Base-by-base conservation (phyloP, 139 green algal genomes). In the Bryopsis sp. region DNA sequence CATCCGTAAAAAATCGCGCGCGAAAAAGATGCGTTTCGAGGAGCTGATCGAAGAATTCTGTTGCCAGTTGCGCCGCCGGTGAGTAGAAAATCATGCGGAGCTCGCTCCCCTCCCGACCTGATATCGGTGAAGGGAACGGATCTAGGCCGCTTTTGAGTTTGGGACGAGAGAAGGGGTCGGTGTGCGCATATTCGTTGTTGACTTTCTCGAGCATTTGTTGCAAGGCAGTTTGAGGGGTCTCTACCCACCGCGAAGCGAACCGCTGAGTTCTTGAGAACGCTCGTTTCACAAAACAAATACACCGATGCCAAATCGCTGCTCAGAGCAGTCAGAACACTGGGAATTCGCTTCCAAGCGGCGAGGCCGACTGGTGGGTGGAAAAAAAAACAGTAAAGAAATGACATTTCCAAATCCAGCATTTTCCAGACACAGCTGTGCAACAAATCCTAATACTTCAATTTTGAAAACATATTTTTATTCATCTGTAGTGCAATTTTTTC, bases 361-460 rank as follows among this genome's bases (percentile, higher is more conserved):
- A 74, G 47, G 48, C 72, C 72, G 38, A 32, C 64, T 43, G 71
- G 71, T 77, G n/a, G n/a, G n/a, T n/a, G n/a, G n/a, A n/a, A n/a
- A n/a, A n/a, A n/a, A n/a, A n/a, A n/a, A n/a, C n/a, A n/a, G n/a
- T n/a, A n/a, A n/a, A n/a, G n/a, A n/a, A n/a, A n/a, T n/a, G n/a
- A n/a, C n/a, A n/a, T n/a, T n/a, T n/a, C n/a, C n/a, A n/a, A n/a
- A n/a, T n/a, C n/a, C n/a, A n/a, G n/a, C n/a, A n/a, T n/a, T n/a
- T n/a, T n/a, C n/a, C n/a, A n/a, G n/a, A n/a, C n/a, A n/a, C n/a
- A n/a, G n/a, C 11, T 29, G 11, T 68, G 4, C 67, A 67, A 5
- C 39, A 28, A 48, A 61, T 61, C 11, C 6, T 8, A 8, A 58
- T 11, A 68, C 32, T n/a, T 54, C 5, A 28, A 68, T 61, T 11